Conservation (phyloP, 768 basidiomycete genomes). For the Termitomyces sp. region DNA sequence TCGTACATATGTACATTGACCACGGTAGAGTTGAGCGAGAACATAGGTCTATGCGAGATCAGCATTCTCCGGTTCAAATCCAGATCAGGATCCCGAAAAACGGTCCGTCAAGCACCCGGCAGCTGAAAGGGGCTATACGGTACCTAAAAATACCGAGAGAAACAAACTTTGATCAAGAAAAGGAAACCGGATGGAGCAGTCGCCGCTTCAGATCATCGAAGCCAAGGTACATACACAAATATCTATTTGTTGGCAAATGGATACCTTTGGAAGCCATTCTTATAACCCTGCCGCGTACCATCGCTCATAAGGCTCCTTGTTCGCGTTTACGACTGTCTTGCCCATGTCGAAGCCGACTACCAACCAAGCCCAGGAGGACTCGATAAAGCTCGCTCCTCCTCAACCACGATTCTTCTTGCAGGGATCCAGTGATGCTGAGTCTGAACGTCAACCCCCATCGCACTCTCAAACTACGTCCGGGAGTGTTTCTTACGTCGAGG, state of each 20-base stretch:
- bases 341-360: conserved; percentile 15
- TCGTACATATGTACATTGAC: not conserved
- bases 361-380: conserved; percentile 18
- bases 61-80: conserved; percentile 4
- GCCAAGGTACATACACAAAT: conserved; percentile 23
- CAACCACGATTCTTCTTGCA: conserved; percentile 25
- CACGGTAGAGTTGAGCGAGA: not conserved
- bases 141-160: conserved; percentile 9
- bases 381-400: conserved; percentile 25
- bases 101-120: not conserved
- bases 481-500: conserved; percentile 25
- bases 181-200: conserved; percentile 18
- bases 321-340: conserved; percentile 1
- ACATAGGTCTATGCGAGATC: not conserved
- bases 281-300: conserved; percentile 23
- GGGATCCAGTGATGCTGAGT: conserved; percentile 24
- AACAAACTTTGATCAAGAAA: conserved; percentile 13
- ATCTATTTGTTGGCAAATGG: conserved; percentile 17
- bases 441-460: conserved; percentile 17
- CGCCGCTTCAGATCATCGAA: conserved; percentile 16
- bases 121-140: conserved; percentile 6
- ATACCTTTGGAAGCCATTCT: conserved; percentile 15
- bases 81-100: not conserved
- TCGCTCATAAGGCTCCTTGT: conserved; percentile 9
- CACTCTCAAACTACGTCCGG: conserved; percentile 31